Evolutionary conservation across 768 basidiomycete species (phyloP), one percentile per base, ranked within the genome.

Genomic region (Tylopilus intermedius): DNA sequence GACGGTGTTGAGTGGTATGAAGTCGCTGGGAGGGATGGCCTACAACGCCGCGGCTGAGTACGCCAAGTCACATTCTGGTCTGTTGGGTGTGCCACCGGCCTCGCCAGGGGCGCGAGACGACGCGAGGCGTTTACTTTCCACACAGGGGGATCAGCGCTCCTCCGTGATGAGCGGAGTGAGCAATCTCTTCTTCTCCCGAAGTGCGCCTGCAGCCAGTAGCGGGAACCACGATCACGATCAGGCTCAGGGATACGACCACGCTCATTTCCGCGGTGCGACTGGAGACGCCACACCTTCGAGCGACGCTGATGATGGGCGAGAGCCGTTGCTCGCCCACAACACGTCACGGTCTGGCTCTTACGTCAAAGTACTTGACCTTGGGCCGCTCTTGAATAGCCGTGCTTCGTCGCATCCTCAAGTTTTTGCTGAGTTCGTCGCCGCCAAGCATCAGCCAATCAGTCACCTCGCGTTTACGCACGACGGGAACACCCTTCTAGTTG

Each of bases 1-100:
- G 30, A 79, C 74, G 22, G 74, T 88, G 9, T 67, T 86, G 52
- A 82, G 75, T 58, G 83, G 84, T 18, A 78, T 88, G 76, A 78
- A 79, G 62, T 77, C 78, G 7, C 63, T 49, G 21, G 39, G 29
- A 5, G 48, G 48, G 21, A 41, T 82, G 59, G 86, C 84, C 1
- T 74, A 77, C 32, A 74, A 74, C 15, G 81, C 80, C 37, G 76
- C 74, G 15, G 33, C 67, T 24, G 59, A 71, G 47, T 74, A 73
- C 50, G 79, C 79, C 14, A 70, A 58, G 35, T 51, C 71, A 13
- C 67, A 66, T 40, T 69, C 59, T 39, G 60, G 55, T 11, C 15
- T 44, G 35, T 33, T 53, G 4, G 14, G 52, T 37, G 53, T 44
- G 18, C 50, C 56, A 11, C 47, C 49, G 21, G 39, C 50, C 30